phyloP scores from a whole-genome alignment of 106 monocot species.

The Posidonia australis region DNA sequence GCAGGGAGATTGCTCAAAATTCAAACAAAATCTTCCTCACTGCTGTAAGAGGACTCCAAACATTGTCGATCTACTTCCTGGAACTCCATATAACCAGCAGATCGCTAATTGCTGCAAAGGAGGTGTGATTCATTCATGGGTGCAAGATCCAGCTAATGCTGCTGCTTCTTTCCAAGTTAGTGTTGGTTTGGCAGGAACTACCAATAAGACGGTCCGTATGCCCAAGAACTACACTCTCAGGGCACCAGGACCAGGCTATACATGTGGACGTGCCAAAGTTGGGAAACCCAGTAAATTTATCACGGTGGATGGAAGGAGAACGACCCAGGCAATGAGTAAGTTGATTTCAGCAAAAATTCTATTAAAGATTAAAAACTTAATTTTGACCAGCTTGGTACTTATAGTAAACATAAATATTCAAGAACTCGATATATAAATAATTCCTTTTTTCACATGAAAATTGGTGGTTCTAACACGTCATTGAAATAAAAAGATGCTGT shows the following conservation, averaged over 20 bases:
- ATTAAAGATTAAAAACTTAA: too few relatives aligned
- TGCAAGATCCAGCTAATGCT: conserved; percentile 51
- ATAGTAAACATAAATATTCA: too few relatives aligned
- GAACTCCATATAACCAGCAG: conserved; percentile 71
- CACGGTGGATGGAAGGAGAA: conserved; percentile 55
- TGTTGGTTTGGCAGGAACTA: conserved; percentile 56
- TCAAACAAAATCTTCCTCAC: conserved; percentile 49
- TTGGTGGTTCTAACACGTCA: too few relatives aligned
- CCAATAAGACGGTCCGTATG: conserved; percentile 52
- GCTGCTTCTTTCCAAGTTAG: conserved; percentile 63
- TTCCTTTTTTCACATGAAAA: too few relatives aligned
- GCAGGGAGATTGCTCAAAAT: conserved; percentile 69
- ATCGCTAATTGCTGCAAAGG: conserved; percentile 84
- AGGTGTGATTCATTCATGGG: conserved; percentile 53
- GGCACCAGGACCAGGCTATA: conserved; percentile 69
- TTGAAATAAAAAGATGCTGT: too few relatives aligned
- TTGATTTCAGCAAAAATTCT: not conserved
- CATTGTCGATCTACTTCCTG: conserved; percentile 58
- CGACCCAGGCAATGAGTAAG: conserved; percentile 80
- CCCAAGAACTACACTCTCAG: conserved; percentile 67
- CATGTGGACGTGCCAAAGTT: conserved; percentile 48
- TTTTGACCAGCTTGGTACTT: too few relatives aligned
- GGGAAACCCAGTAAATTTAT: conserved; percentile 51
- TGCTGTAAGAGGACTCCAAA: conserved; percentile 60
- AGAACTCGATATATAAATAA: too few relatives aligned